phyloP scores from a whole-genome alignment of 2,329 filamentous ascomycete genomes.

The Raffaelea albimanens region DNA sequence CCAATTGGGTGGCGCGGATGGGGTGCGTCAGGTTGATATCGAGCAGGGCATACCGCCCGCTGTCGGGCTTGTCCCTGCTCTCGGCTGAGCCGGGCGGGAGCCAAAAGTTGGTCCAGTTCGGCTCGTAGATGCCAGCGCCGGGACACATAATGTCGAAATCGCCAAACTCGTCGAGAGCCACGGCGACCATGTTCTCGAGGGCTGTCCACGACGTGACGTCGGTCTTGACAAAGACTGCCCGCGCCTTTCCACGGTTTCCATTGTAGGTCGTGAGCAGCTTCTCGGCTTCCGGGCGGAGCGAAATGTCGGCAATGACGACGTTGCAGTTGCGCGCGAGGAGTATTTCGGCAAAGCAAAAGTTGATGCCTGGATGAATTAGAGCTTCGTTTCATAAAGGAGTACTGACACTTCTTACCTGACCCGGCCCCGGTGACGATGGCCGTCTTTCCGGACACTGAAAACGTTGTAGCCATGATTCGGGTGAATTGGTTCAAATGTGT shows the following conservation, averaged over 20 bases:
- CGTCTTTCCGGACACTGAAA: constrained; percentile 30
- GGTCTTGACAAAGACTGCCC: constrained; percentile 31
- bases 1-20: constrained; percentile 29
- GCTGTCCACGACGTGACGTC: constrained; percentile 34
- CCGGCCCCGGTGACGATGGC: constrained; percentile 46
- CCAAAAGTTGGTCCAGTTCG: constrained; percentile 28
- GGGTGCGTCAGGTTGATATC: constrained; percentile 33
- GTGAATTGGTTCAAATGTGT: too few species aligned
- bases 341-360: constrained; percentile 31
- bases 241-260: background rate
- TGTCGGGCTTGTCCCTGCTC: constrained; percentile 20
- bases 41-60: constrained; percentile 21
- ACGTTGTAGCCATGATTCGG: too few species aligned
- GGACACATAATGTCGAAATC: constrained; percentile 33
- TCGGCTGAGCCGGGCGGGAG: constrained; percentile 26
- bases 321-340: constrained; percentile 32
- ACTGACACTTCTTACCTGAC: constrained; percentile 27
- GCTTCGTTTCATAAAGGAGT: background rate
- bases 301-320: constrained; percentile 34
- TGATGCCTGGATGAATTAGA: constrained; percentile 25
- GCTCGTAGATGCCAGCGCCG: constrained; percentile 37
- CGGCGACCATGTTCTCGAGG: constrained; percentile 24
- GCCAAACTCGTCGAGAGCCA: constrained; percentile 25
- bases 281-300: constrained; percentile 31
- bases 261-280: constrained; percentile 19